Evolutionary conservation across 306 rosid species (phyloP).

Genomic region (Malus fusca): DNA sequence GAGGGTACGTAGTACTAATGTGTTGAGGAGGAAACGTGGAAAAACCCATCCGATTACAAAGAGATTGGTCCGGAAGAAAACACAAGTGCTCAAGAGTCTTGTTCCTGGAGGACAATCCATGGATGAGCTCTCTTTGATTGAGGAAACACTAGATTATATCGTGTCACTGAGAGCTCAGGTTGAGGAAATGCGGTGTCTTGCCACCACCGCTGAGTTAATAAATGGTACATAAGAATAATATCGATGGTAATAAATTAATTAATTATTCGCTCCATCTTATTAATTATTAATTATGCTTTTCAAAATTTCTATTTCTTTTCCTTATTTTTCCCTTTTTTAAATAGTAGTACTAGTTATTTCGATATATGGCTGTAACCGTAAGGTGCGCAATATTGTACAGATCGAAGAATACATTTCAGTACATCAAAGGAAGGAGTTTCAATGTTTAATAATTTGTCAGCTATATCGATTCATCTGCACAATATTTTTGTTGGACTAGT

Average conservation of each 20-base stretch:
- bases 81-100: conserved; percentile 41
- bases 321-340: conserved; percentile 16
- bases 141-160: conserved; percentile 85
- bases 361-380: background rate
- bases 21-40: background rate
- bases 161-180: conserved; percentile 61
- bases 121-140: conserved; percentile 63
- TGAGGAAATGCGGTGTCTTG: conserved; percentile 68
- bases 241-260: background rate
- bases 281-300: background rate
- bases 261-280: background rate
- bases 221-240: conserved; percentile 10
- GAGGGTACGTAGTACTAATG: background rate
- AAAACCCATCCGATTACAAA: conserved; percentile 30
- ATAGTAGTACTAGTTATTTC: background rate
- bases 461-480: no score
- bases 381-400: conserved; percentile 35
- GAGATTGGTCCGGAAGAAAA: conserved; percentile 49
- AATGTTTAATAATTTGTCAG: no score
- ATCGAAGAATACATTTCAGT: background rate
- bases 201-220: conserved; percentile 29
- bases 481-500: no score
- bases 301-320: background rate
- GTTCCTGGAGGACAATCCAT: conserved; percentile 70
- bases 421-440: no score